Evolutionary conservation across 2,329 filamentous ascomycete species (phyloP).

Genomic region (Sordariomycetes sp.): DNA sequence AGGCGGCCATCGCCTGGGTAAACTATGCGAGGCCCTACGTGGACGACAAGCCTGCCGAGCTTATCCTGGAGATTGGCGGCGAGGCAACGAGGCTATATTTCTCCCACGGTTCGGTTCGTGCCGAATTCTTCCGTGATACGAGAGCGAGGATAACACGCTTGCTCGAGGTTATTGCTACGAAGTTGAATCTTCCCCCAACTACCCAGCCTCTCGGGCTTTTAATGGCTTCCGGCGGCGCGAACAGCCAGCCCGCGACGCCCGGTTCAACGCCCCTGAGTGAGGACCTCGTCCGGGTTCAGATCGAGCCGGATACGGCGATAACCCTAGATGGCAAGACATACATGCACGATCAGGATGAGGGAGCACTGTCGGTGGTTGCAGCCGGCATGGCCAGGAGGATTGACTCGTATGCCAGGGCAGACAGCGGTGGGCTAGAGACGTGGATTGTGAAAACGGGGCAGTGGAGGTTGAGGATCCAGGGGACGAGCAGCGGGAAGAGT

Average conservation of each 20-base stretch:
- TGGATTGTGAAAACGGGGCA: conserved; percentile 61
- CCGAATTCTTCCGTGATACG: conserved; percentile 63
- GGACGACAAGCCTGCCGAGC: conserved; percentile 62
- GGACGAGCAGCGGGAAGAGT: conserved; percentile 33
- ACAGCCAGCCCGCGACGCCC: conserved; percentile 52
- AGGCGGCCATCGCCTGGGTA: conserved; percentile 40
- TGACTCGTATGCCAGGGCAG: conserved; percentile 15
- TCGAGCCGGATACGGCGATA: conserved; percentile 51
- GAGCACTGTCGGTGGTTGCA: conserved; percentile 15
- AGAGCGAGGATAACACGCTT: conserved; percentile 62
- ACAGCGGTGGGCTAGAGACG: conserved; percentile 20
- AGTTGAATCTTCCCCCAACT: conserved; percentile 57
- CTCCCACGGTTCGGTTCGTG: conserved; percentile 28
- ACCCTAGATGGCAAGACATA: conserved; percentile 45
- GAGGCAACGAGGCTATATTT: conserved; percentile 52
- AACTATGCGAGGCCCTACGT: conserved; percentile 77
- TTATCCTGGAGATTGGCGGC: conserved; percentile 70
- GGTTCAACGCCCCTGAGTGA: conserved; percentile 61
- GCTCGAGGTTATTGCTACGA: conserved; percentile 71
- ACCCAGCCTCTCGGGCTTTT: conserved; percentile 53
- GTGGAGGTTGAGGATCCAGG: conserved; percentile 60
- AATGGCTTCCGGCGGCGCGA: conserved; percentile 53
- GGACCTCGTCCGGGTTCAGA: conserved; percentile 53
- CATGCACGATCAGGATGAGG: conserved; percentile 16
- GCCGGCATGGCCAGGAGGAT: conserved; percentile 33